Conservation (phyloP, 2,329 filamentous ascomycete species). For the Fusarium haematococcum region DNA sequence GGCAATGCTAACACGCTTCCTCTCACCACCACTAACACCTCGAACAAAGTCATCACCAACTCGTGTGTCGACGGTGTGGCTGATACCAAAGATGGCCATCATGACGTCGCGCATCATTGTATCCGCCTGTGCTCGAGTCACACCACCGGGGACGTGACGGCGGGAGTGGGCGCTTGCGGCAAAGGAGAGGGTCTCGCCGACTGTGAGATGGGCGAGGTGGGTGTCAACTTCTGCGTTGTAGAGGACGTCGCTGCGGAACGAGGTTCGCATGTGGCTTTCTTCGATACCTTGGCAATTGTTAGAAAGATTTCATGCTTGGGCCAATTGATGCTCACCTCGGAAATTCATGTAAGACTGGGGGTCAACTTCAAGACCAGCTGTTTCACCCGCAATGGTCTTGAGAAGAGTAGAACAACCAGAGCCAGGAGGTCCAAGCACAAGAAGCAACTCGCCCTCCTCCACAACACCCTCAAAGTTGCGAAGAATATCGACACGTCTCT, state of each 20-base stretch:
- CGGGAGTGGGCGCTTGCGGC: conserved; percentile 72
- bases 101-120: conserved; percentile 63
- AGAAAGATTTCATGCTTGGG: not conserved
- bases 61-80: conserved; percentile 76
- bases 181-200: conserved; percentile 73
- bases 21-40: conserved; percentile 81
- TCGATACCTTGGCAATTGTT: conserved; percentile 39
- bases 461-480: conserved; percentile 46
- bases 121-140: conserved; percentile 25
- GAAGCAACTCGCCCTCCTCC: conserved; percentile 45
- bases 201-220: conserved; percentile 75
- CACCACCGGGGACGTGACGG: conserved; percentile 58
- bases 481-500: conserved; percentile 42
- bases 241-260: conserved; percentile 66
- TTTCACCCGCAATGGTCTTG: conserved; percentile 67
- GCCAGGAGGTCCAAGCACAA: conserved; percentile 64
- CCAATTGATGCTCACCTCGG: conserved; percentile 52
- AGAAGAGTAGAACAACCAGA: conserved; percentile 68
- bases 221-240: conserved; percentile 75
- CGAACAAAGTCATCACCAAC: conserved; percentile 78
- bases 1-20: conserved; percentile 82
- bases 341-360: conserved; percentile 59
- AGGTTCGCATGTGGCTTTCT: conserved; percentile 51
- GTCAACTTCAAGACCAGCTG: conserved; percentile 51
- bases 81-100: conserved; percentile 81